Evolutionary conservation across 2,329 filamentous ascomycete genomes (phyloP), one percentile per base, ranked within the genome.

Genomic region (Botrytis deweyae): DNA sequence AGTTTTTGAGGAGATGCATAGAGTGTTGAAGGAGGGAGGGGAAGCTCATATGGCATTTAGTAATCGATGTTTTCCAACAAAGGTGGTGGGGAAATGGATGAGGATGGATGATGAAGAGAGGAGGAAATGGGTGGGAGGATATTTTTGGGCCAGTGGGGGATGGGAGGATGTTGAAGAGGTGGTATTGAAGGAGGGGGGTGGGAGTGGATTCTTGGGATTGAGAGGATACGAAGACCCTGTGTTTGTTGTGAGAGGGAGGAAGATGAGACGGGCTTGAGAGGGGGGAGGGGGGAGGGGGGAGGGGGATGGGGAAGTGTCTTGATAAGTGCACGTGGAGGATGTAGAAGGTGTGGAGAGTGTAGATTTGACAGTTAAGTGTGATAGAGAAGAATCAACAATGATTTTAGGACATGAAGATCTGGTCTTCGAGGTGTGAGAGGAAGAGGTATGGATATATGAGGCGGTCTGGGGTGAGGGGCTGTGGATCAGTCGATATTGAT

Each of bases 111-210:
- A 87, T 75, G 81, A 82, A 66, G 83, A 86, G 76, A 81, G 85
- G 67, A 77, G 87, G 75, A 76, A 81, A 73, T 86, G 87, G 83
- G 85, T 88, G 22, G 86, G 85, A 14, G 85, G 87, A 73, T 88
- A 86, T 76, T 79, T 88, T 74, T 83, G 84, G 78, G 78, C 75
- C 1, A 78, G 78, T 77, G 83, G 84, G 10, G 86, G 85, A 0
- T 88, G 86, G 86, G 82, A 81, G 49, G 78, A 84, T n/a, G 84
- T 88, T 44, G 86, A 88, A 81, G 85, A 87, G 76, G 83, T 88
- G n/a, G 83, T 86, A 72, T 75, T 87, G n/a, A 84, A 83, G 75
- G 82, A 84, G 75, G 81, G 82, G 38, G 81, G 81, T 63, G 58
- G 52, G 38, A 76, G 55, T 33, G 75, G 74, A 69, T 72, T 75